Evolutionary conservation across 1,284 basidiomycete species (phyloP).

Genomic region (Ganoderma meredithae): DNA sequence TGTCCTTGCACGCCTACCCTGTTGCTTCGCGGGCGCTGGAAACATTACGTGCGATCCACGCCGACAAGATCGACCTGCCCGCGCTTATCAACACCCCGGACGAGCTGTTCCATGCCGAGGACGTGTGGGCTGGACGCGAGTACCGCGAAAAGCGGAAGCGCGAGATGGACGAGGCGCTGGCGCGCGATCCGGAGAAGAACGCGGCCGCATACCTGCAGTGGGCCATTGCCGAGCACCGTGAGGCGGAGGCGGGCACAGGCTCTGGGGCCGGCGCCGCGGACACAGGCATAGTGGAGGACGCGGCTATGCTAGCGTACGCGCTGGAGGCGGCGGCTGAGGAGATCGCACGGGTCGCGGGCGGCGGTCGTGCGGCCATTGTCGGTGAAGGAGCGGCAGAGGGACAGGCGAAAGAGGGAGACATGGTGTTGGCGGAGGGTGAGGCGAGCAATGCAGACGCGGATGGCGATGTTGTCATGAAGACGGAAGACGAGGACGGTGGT

Average conservation of each 20-base stretch:
- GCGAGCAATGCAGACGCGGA: constrained; percentile 15
- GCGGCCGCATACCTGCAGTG: constrained; percentile 46
- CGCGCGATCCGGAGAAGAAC: constrained; percentile 36
- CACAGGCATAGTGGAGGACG: constrained; percentile 44
- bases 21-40: constrained; percentile 49
- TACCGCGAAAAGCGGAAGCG: constrained; percentile 46
- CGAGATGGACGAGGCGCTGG: constrained; percentile 37
- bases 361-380: constrained; percentile 1
- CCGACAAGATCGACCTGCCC: constrained; percentile 71
- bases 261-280: constrained; percentile 6
- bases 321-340: constrained; percentile 57
- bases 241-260: constrained; percentile 41
- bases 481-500: constrained; percentile 23
- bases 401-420: constrained; percentile 27
- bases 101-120: constrained; percentile 70
- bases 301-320: constrained; percentile 58
- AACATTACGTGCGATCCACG: constrained; percentile 49
- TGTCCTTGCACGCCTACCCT: constrained; percentile 54
- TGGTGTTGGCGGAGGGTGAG: constrained; percentile 10
- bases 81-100: constrained; percentile 65
- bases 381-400: not conserved
- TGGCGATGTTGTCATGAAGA: constrained; percentile 32
- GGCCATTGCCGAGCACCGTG: constrained; percentile 44
- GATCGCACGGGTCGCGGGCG: constrained; percentile 41
- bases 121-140: constrained; percentile 57